phyloP scores from a whole-genome alignment of 1,139 yeast species.

The Scheffersomyces lignicola region DNA sequence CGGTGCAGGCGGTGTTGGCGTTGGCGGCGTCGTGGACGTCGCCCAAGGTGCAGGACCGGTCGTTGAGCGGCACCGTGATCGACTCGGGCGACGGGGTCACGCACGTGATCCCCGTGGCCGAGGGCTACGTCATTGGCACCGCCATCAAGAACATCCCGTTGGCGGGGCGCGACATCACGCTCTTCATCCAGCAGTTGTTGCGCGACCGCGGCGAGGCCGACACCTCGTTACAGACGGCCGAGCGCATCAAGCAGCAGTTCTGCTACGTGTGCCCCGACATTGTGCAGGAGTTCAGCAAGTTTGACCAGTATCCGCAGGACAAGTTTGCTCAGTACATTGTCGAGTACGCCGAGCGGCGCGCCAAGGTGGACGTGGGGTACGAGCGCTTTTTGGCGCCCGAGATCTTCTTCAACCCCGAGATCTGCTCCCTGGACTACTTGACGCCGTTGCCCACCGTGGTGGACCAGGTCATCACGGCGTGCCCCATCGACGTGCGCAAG shows the following conservation, averaged over 20 bases:
- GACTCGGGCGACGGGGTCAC: conserved; percentile 98
- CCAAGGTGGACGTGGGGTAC: conserved; percentile 88
- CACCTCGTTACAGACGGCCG: conserved; percentile 93
- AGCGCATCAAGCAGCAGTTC: conserved; percentile 91
- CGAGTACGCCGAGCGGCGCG: conserved; percentile 67
- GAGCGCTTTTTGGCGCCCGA: conserved; percentile 98
- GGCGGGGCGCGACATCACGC: conserved; percentile 97
- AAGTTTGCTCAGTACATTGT: conserved; percentile 92
- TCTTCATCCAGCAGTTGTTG: conserved; percentile 85
- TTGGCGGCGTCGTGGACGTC: conserved; percentile 99
- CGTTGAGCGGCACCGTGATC: conserved; percentile 96
- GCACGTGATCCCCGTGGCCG: conserved; percentile 98
- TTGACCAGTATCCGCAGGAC: conserved; percentile 86
- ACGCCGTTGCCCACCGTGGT: conserved; percentile 95
- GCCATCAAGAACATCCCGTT: conserved; percentile 97
- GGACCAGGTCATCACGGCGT: conserved; percentile 90
- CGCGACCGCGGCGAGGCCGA: conserved; percentile 97
- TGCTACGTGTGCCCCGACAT: conserved; percentile 98
- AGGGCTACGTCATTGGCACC: conserved; percentile 96
- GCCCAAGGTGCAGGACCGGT: conserved; percentile 89
- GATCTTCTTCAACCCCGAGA: conserved; percentile 97
- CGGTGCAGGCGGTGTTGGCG: conserved; percentile 98
- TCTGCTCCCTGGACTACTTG: conserved; percentile 89
- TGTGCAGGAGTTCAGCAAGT: conserved; percentile 92
- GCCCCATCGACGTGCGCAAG: conserved; percentile 97